Conservation (phyloP, 257 asterid species). For the Marsdenia floribunda region DNA sequence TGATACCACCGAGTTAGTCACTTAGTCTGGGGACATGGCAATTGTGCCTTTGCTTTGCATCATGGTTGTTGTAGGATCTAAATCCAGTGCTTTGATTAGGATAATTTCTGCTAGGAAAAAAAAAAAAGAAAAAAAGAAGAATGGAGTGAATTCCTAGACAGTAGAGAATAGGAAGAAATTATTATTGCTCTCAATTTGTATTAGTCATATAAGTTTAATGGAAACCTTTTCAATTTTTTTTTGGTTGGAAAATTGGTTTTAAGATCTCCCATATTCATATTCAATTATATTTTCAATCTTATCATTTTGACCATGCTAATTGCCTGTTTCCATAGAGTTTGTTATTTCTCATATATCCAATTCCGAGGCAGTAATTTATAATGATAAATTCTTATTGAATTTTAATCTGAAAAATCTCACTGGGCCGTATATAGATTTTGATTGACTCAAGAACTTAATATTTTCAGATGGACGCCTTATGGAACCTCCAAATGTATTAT, state of each 20-base stretch:
- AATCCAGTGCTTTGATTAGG: not conserved
- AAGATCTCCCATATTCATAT: not conserved
- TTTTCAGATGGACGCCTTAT: constrained; percentile 89
- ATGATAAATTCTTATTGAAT: not conserved
- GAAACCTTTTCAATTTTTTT: not conserved
- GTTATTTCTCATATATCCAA: not conserved
- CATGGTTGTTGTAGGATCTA: not conserved
- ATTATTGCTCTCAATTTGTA: not conserved
- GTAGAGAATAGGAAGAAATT: not conserved
- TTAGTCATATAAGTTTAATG: not conserved
- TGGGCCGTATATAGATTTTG: not conserved
- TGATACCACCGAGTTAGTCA: not conserved
- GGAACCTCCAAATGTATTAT: constrained; percentile 80
- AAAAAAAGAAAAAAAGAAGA: not conserved
- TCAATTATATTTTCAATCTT: not conserved
- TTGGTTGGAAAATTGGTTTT: not conserved
- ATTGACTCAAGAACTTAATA: constrained; percentile 7
- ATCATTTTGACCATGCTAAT: not conserved
- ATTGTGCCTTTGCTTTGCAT: not conserved
- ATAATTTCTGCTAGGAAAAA: not conserved
- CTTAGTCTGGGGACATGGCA: not conserved
- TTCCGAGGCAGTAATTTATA: not conserved
- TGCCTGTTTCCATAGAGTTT: not conserved
- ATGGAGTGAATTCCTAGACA: not conserved
- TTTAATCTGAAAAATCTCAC: not conserved